Evolutionary conservation across 2,329 filamentous ascomycete genomes (phyloP), one percentile per base, ranked within the genome.

Genomic region (Berkeleyomyces basicola): DNA sequence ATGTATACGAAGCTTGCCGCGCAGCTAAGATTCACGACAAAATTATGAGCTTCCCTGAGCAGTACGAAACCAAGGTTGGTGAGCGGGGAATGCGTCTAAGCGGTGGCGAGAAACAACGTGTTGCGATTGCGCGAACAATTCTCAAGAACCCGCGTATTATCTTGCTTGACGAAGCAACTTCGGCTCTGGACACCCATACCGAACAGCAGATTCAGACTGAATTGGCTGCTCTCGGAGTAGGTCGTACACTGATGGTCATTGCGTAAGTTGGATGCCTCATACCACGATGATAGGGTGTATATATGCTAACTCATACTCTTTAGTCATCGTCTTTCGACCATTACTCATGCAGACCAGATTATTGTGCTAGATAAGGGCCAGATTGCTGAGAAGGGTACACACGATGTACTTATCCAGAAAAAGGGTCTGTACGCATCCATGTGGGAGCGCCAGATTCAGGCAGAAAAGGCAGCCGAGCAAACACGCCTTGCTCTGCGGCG

Each of bases 21-120:
- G 90, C 90, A 33, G 90, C 91, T 16, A 92, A 88, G 69, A 96
- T 96, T 63, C 91, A 96, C 70, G 90, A 96, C 67, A 90, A 90
- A 70, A 96, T 96, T 68, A 77, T 95, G 74, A 82, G 82, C 1
- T 96, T 96, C 74, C 90, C 91, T 0, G 90, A 96, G 69, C 83
- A 85, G 44, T 96, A 96, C 71, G 77, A 88, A 53, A 95, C 91
- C 7, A 92, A 91, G 71, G 91, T 96, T 59, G 91, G 91, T 67
- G 91, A 96, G 73, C 86, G 91, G 65, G 91, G 91, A 40, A 78
- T 96, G 58, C 84, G 90, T 60, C 78, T 96, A 2, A 95, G 89
- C 65, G 91, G 91, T 64, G 91, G 91, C 61, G 91, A 96, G 74
- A 95, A 95, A 72, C 91, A 96, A 72, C 85, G 91, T 60, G 89